Base-by-base conservation (phyloP, 2,329 filamentous ascomycete species). In the Aspergillus sp. region DNA sequence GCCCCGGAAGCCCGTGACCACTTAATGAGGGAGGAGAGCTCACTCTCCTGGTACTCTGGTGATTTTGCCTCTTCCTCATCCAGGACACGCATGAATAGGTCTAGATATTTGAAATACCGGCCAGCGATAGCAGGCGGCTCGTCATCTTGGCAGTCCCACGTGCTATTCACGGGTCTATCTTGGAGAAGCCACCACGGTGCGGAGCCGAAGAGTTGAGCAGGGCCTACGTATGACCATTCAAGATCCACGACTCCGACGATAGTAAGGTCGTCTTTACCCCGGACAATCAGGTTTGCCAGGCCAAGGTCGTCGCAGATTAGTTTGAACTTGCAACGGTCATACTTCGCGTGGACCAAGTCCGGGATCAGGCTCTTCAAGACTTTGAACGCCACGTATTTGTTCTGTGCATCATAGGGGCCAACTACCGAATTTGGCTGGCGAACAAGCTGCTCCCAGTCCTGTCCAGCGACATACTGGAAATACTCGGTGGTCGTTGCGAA, bases 271-370 rank as follows among this genome's bases (percentile, higher is more conserved):
- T 68, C 59, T 17, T 30, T 63, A 43, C 65, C 58, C 50, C 61
- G 63, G 16, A 74, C 65, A 53, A 73, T 71, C 45, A 74, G 38
- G 58, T 74, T 74, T 32, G 66, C 65, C 14, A 68, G 54, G 53
- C 68, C 64, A 32, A 73, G 61, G 54, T 73, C 70, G 40, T 73
- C 65, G 45, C 69, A 72, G 55, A 72, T 67, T 14, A 73, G 55
- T 46, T 73, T 72, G 40, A 73, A 73, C 24, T 63, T 64, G 58
- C 58, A 41, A 50, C 41, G 53, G 52, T 72, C 59, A 54, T 65
- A 65, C 22, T 57, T 54, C 13, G 47, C 3, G 40, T 66, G 41
- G 49, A 67, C 50, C 10, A 64, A 60, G 42, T 64, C 58, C 32
- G 53, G 55, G 50, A 65, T 59, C 47, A 69, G 47, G 46, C 50